Evolutionary conservation across 73 alveolate species (phyloP).

Genomic region (Breviolum minutum): DNA sequence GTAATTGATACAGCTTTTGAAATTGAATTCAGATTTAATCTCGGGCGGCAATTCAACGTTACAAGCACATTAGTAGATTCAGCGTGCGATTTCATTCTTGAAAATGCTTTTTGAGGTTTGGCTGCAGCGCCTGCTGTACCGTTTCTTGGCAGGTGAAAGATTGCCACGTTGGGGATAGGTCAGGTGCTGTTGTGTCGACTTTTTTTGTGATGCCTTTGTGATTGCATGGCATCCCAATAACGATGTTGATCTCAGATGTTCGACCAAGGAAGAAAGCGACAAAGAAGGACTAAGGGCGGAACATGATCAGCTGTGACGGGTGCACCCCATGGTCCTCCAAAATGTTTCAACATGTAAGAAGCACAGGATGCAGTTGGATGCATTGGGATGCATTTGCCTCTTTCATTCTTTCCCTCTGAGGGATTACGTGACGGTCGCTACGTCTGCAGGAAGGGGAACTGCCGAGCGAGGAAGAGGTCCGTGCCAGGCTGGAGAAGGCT

Average conservation of each 20-base stretch:
- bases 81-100: background rate
- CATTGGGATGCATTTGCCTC: too few relatives aligned
- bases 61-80: too few relatives aligned
- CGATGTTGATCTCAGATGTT: background rate
- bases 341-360: too few relatives aligned
- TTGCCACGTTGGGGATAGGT: background rate
- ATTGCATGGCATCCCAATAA: too few relatives aligned
- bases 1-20: background rate
- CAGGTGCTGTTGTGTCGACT: too few relatives aligned
- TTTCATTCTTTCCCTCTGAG: too few relatives aligned
- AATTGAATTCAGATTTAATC: background rate
- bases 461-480: conserved; percentile 91
- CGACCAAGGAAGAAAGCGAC: conserved; percentile 18
- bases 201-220: too few relatives aligned
- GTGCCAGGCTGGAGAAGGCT: conserved; percentile 74
- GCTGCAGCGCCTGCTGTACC: conserved; percentile 80
- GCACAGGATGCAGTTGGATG: too few relatives aligned
- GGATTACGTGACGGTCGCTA: too few relatives aligned
- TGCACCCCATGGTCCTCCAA: too few relatives aligned
- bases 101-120: background rate
- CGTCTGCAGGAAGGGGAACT: conserved; percentile 61
- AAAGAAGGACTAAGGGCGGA: conserved; percentile 9
- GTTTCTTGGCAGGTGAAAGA: conserved; percentile 3
- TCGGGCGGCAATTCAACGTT: too few relatives aligned
- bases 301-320: background rate